These are phyloP conservation scores for Trifolium repens DNA, from an alignment of 306 rosid genomes.

Conservation along the genomic window DNA sequence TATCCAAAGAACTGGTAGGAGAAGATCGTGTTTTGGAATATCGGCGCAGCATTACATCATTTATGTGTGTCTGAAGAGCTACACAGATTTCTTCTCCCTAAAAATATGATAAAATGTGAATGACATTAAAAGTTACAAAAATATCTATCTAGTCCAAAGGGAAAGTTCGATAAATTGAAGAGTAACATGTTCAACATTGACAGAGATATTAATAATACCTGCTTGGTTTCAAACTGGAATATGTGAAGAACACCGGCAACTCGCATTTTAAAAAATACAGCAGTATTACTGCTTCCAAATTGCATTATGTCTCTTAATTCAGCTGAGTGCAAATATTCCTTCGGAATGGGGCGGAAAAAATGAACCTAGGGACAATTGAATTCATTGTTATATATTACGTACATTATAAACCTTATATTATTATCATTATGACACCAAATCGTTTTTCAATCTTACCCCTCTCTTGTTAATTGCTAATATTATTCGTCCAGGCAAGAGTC, in stretches of 20 bases:
- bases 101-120: slow-evolving; percentile 37
- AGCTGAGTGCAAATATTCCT: slow-evolving; percentile 94
- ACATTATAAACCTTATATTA: neutral
- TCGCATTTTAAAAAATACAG: slow-evolving; percentile 97
- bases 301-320: slow-evolving; percentile 98
- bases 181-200: slow-evolving; percentile 7
- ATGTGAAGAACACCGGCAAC: slow-evolving; percentile 97
- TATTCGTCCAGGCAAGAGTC: slow-evolving; percentile 90
- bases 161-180: slow-evolving; percentile 1
- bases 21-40: slow-evolving; percentile 79
- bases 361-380: slow-evolving; percentile 64
- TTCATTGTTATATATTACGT: neutral
- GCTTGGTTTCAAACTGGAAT: slow-evolving; percentile 96
- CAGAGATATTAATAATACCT: slow-evolving; percentile 52
- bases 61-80: slow-evolving; percentile 95
- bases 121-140: slow-evolving; percentile 14
- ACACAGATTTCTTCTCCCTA: slow-evolving; percentile 99
- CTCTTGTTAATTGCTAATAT: slow-evolving; percentile 93
- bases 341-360: slow-evolving; percentile 95
- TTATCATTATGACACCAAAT: neutral
- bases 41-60: slow-evolving; percentile 90
- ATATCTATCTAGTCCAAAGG: slow-evolving; percentile 6
- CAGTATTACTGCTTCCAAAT: slow-evolving; percentile 95
- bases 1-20: slow-evolving; percentile 56
- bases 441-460: slow-evolving; percentile 64